Evolutionary conservation across 2,329 filamentous ascomycete genomes (phyloP).

Genomic region (Xylaria multiplex): DNA sequence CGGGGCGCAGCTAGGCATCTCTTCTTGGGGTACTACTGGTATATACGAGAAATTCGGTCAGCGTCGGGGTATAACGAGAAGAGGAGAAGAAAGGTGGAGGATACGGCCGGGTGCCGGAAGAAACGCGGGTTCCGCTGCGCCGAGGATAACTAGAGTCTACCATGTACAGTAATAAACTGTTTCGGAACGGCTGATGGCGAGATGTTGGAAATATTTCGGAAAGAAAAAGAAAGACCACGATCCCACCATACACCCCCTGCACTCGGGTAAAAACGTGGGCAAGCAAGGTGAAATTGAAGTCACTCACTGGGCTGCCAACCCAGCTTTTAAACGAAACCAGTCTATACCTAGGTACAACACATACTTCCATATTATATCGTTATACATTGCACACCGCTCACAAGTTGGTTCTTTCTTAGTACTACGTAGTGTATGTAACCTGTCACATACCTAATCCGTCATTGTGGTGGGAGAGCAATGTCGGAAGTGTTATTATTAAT

Average conservation of each 20-base stretch:
- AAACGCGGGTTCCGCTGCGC: constrained; percentile 10
- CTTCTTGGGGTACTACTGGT: no score
- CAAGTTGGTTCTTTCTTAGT: not conserved
- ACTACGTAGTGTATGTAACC: not conserved
- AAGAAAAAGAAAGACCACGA: not conserved
- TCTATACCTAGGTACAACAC: not conserved
- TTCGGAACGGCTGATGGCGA: constrained; percentile 9
- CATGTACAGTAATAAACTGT: not conserved
- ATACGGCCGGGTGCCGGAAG: constrained; percentile 29
- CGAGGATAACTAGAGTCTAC: constrained; percentile 9
- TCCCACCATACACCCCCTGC: constrained; percentile 12
- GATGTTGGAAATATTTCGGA: constrained; percentile 23
- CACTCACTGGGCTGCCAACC: constrained; percentile 10
- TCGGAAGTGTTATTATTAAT: constrained; percentile 12
- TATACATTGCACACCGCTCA: constrained; percentile 1
- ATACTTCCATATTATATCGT: no score
- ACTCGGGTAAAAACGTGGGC: constrained; percentile 17
- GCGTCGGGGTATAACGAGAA: not conserved
- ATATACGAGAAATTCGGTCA: not conserved
- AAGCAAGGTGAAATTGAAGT: constrained; percentile 10
- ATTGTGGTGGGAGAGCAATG: not conserved
- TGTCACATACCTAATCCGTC: not conserved
- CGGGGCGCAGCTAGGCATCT: no score
- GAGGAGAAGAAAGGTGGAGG: not conserved
- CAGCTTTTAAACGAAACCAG: constrained; percentile 12